These are phyloP conservation scores for Alternaria conjuncta DNA, from an alignment of 2,329 filamentous ascomycete genomes.

Conservation along the genomic window DNA sequence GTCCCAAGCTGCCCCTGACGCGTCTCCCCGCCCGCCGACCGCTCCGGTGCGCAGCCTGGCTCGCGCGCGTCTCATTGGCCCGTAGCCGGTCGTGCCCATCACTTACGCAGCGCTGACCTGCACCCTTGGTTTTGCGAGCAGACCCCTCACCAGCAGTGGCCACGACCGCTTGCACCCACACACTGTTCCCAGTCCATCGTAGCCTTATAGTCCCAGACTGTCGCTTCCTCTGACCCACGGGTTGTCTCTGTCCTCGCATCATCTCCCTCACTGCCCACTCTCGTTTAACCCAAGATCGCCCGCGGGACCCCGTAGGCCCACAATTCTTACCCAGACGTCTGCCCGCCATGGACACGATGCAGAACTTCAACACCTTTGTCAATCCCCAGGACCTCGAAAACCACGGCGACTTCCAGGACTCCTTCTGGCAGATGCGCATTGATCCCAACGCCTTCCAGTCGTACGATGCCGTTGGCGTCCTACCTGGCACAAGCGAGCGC, in stretches of 20 bases:
- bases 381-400: constrained; percentile 25
- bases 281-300: constrained; percentile 16
- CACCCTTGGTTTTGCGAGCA: constrained; percentile 14
- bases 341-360: constrained; percentile 27
- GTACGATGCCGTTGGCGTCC: constrained; percentile 7
- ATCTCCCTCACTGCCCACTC: constrained; percentile 6
- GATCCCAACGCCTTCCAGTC: constrained; percentile 9
- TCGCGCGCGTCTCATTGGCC: constrained; percentile 17
- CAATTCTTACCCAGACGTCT: constrained; percentile 4
- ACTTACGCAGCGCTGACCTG: constrained; percentile 11
- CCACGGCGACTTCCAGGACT: constrained; percentile 23
- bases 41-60: constrained; percentile 13
- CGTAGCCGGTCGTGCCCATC: constrained; percentile 8
- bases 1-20: constrained; percentile 8
- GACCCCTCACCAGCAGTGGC: constrained; percentile 18
- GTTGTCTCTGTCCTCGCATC: constrained; percentile 8
- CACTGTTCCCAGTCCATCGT: neutral
- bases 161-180: constrained; percentile 12
- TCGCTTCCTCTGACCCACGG: constrained; percentile 10
- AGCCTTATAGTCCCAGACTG: constrained; percentile 11
- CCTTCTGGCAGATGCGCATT: constrained; percentile 18
- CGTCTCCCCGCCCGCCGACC: constrained; percentile 18
- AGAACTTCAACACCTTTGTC: constrained; percentile 25
- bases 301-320: constrained; percentile 8
- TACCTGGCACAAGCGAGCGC: constrained; percentile 14